Evolutionary conservation across 352 stramenopile species (phyloP).

Genomic region (Globisporangium paddicum): DNA sequence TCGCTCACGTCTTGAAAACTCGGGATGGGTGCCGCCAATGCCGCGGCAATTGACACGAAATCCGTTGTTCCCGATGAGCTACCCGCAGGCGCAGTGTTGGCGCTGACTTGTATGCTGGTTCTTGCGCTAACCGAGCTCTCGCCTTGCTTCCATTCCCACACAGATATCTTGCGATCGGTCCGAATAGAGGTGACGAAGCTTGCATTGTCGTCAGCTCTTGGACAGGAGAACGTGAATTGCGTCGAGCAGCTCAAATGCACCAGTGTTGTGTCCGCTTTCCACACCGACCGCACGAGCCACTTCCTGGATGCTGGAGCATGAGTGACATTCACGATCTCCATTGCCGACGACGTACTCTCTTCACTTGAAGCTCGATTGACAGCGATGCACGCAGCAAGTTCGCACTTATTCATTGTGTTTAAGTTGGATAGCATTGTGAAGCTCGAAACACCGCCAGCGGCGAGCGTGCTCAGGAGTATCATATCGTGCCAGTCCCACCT

Average conservation of each 20-base stretch:
- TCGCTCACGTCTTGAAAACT: neutral
- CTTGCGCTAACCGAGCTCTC: neutral
- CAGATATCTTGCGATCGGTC: neutral
- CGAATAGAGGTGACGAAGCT: slow-evolving; percentile 4
- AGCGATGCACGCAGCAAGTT: neutral
- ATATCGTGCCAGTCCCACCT: slow-evolving; percentile 40
- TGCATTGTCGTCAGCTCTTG: neutral
- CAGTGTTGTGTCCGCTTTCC: neutral
- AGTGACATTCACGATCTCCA: slow-evolving; percentile 11
- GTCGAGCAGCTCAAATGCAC: neutral
- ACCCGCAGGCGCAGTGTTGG: neutral
- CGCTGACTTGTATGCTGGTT: neutral
- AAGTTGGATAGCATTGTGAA: slow-evolving; percentile 13
- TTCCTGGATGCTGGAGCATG: neutral
- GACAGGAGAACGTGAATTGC: neutral
- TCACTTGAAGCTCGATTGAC: neutral
- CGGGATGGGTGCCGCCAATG: neutral
- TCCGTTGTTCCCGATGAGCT: neutral
- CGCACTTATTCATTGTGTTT: neutral
- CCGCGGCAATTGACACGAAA: slow-evolving; percentile 3
- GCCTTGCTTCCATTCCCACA: slow-evolving; percentile 5
- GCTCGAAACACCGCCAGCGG: slow-evolving; percentile 12
- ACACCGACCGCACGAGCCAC: neutral
- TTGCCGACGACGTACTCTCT: neutral
- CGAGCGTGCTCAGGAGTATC: slow-evolving; percentile 15